A percentile compares a stretch with the other conserved stretches of the same genome.
phyloP scores from a whole-genome alignment of 192 early-diverging fungal genomes.

The Coemansia guatemalensis region DNA sequence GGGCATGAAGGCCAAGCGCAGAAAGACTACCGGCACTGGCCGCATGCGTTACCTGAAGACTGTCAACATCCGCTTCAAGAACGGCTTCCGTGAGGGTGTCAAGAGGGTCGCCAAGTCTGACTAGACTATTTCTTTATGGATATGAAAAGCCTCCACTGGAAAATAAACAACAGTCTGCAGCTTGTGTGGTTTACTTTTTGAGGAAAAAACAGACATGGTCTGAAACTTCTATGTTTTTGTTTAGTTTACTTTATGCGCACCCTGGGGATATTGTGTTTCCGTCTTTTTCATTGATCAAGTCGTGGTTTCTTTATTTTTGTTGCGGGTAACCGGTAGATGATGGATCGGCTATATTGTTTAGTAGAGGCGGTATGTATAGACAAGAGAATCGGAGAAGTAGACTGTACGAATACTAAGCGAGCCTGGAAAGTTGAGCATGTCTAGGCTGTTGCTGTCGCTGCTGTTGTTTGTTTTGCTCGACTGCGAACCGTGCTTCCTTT shows the following conservation, averaged over 20 bases:
- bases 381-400: background rate
- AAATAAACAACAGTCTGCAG: background rate
- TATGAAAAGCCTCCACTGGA: no score
- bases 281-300: no score
- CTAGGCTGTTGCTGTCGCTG: background rate
- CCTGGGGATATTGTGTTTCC: background rate
- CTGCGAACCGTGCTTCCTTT: slow-evolving; percentile 17
- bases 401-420: background rate
- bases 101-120: slow-evolving; percentile 31
- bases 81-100: slow-evolving; percentile 90
- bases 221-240: background rate
- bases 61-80: slow-evolving; percentile 93
- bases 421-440: background rate
- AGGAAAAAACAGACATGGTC: background rate
- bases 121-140: slow-evolving; percentile 3
- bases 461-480: slow-evolving; percentile 2
- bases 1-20: slow-evolving; percentile 92
- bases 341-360: no score
- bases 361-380: no score
- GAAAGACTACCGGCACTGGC: slow-evolving; percentile 99
- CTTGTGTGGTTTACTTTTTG: slow-evolving; percentile 1
- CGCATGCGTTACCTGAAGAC: slow-evolving; percentile 96
- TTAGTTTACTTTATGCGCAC: background rate
- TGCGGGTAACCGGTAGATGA: no score
- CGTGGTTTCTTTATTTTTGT: no score